phyloP scores from a whole-genome alignment of 805 yeast genomes.

The Blastobotrys chiropterorum region DNA sequence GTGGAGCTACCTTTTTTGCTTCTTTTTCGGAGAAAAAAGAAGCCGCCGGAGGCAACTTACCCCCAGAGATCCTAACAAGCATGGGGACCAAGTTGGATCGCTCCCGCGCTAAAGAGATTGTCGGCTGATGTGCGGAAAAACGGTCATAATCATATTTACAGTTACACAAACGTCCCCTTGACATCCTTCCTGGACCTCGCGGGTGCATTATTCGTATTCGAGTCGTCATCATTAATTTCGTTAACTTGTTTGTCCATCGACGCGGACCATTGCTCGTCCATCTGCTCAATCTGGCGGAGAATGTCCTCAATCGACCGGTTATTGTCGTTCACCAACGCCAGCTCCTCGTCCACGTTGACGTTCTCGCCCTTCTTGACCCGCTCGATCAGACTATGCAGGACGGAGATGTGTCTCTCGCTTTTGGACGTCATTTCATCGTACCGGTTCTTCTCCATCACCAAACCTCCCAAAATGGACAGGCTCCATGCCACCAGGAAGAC shows the following conservation, averaged over 20 bases:
- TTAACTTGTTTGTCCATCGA: conserved; percentile 1
- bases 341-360: conserved; percentile 39
- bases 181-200: not conserved
- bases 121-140: no score
- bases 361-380: conserved; percentile 36
- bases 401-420: conserved; percentile 33
- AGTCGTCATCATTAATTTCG: not conserved
- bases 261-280: conserved; percentile 18
- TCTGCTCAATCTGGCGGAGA: conserved; percentile 24
- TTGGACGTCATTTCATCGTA: conserved; percentile 37
- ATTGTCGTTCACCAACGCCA: conserved; percentile 32
- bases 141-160: no score
- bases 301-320: conserved; percentile 23
- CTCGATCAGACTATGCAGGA: conserved; percentile 35
- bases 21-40: not conserved
- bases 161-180: not conserved
- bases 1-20: not conserved
- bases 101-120: no score
- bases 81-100: no score
- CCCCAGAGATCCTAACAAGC: no score
- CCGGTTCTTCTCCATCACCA: conserved; percentile 38
- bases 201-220: not conserved
- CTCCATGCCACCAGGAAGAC: conserved; percentile 38
- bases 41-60: no score
- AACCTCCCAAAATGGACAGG: conserved; percentile 43